phyloP scores from a whole-genome alignment of 2,329 filamentous ascomycete species.

The Arachnomyces sp. region DNA sequence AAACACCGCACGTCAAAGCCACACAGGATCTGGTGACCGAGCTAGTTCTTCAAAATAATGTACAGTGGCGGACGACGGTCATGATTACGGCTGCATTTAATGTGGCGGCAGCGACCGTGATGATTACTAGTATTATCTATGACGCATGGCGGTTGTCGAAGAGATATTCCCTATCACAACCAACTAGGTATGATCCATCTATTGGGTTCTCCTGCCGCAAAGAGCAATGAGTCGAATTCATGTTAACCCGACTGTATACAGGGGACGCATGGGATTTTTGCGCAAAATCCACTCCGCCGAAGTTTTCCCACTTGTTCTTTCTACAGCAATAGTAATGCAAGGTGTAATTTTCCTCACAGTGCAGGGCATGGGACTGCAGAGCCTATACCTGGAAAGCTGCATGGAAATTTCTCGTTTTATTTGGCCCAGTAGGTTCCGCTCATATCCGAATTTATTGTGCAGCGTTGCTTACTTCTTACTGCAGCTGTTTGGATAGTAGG shows the following conservation, averaged over 20 bases:
- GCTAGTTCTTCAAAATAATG: constrained; percentile 1
- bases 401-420: constrained; percentile 15
- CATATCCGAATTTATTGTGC: neutral
- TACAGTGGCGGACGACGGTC: constrained; percentile 12
- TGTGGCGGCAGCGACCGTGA: constrained; percentile 10
- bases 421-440: constrained; percentile 15
- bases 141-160: constrained; percentile 10
- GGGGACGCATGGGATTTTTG: constrained; percentile 10
- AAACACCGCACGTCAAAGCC: too few relatives aligned
- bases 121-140: constrained; percentile 10
- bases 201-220: neutral
- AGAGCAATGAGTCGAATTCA: neutral
- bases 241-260: neutral
- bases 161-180: neutral
- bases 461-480: constrained; percentile 5
- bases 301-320: constrained; percentile 12
- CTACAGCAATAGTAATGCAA: constrained; percentile 13
- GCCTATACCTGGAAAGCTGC: constrained; percentile 9
- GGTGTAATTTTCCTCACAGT: constrained; percentile 13
- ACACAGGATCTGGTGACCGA: too few relatives aligned
- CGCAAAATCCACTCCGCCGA: constrained; percentile 13
- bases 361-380: constrained; percentile 11
- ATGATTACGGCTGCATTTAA: constrained; percentile 15
- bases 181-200: constrained; percentile 4
- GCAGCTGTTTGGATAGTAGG: constrained; percentile 20